These are phyloP conservation scores for Dactylis glomerata DNA, from an alignment of 176 grass and related monocot genomes.

Conservation along the genomic window DNA sequence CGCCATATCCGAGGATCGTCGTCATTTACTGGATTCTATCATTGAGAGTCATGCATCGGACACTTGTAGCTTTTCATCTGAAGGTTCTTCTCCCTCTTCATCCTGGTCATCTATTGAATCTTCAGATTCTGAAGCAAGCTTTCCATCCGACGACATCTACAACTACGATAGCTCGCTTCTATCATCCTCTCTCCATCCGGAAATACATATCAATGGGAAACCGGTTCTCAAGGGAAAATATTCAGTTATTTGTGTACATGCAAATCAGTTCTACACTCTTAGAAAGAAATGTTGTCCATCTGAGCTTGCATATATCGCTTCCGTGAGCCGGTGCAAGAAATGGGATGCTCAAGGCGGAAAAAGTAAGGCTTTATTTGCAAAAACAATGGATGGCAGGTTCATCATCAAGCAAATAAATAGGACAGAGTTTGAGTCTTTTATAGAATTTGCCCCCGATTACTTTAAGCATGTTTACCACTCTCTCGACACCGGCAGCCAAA, in stretches of 20 bases:
- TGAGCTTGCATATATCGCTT: slow-evolving; percentile 52
- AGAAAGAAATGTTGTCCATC: slow-evolving; percentile 59
- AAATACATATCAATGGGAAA: slow-evolving; percentile 40
- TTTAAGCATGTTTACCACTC: slow-evolving; percentile 61
- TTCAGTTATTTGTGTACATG: slow-evolving; percentile 50
- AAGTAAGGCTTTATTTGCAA: slow-evolving; percentile 54
- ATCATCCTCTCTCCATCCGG: slow-evolving; percentile 39
- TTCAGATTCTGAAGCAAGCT: slow-evolving; percentile 38
- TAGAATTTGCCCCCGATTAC: slow-evolving; percentile 57
- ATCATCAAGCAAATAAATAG: slow-evolving; percentile 73
- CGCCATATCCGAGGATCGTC: slow-evolving; percentile 24
- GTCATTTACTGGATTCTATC: neutral
- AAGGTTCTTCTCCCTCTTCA: slow-evolving; percentile 39
- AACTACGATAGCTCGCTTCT: slow-evolving; percentile 43
- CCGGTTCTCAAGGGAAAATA: slow-evolving; percentile 36
- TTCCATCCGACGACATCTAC: slow-evolving; percentile 24
- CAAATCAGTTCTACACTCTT: slow-evolving; percentile 56
- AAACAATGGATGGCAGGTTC: slow-evolving; percentile 63
- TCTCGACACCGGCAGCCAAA: slow-evolving; percentile 49
- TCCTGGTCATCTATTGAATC: slow-evolving; percentile 43
- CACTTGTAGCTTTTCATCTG: slow-evolving; percentile 46
- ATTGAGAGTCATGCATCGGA: slow-evolving; percentile 4
- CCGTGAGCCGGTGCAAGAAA: slow-evolving; percentile 58
- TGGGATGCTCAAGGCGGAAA: slow-evolving; percentile 73
- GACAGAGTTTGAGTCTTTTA: slow-evolving; percentile 66